A percentile compares a stretch with the other conserved stretches of the same genome.
These are phyloP conservation scores for Polytrichum formosum DNA, from an alignment of 225 moss, liverwort and hornwort genomes.

Conservation along the genomic window DNA sequence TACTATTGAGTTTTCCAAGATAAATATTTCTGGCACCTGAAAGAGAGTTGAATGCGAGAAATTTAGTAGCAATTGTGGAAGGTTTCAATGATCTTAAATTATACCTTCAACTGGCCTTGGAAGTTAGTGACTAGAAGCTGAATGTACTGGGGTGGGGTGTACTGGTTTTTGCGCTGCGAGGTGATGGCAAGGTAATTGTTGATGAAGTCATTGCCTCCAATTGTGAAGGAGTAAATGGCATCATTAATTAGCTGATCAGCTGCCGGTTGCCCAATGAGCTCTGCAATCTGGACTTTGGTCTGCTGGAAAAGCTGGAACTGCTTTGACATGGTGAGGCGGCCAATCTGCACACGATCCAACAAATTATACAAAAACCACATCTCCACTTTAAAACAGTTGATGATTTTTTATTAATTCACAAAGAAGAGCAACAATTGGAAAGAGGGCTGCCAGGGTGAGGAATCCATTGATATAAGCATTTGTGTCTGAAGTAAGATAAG, in stretches of 20 bases:
- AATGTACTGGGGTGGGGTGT: slow-evolving; percentile 33
- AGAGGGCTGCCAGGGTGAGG: too few relatives aligned
- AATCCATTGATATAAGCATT: too few relatives aligned
- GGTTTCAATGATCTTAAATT: background rate
- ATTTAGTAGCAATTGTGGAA: too few relatives aligned
- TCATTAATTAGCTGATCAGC: slow-evolving; percentile 29
- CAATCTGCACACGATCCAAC: slow-evolving; percentile 22
- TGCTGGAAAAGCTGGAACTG: slow-evolving; percentile 49
- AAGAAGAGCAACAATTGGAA: too few relatives aligned
- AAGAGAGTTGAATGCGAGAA: background rate
- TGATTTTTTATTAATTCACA: too few relatives aligned
- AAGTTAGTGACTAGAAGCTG: slow-evolving; percentile 22
- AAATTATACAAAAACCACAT: too few relatives aligned
- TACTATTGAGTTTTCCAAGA: too few relatives aligned
- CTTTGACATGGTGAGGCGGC: slow-evolving; percentile 40
- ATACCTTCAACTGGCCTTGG: slow-evolving; percentile 36
- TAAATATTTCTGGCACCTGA: too few relatives aligned
- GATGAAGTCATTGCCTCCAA: slow-evolving; percentile 68
- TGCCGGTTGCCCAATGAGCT: slow-evolving; percentile 29
- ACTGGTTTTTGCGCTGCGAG: slow-evolving; percentile 24
- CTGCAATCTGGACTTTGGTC: slow-evolving; percentile 44
- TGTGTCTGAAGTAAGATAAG: too few relatives aligned
- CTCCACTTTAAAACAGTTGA: too few relatives aligned
- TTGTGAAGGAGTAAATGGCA: slow-evolving; percentile 43
- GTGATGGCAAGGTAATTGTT: slow-evolving; percentile 52